These are phyloP conservation scores for Crepidotus sp. DNA, from an alignment of 1,284 basidiomycete genomes.

Conservation along the genomic window DNA sequence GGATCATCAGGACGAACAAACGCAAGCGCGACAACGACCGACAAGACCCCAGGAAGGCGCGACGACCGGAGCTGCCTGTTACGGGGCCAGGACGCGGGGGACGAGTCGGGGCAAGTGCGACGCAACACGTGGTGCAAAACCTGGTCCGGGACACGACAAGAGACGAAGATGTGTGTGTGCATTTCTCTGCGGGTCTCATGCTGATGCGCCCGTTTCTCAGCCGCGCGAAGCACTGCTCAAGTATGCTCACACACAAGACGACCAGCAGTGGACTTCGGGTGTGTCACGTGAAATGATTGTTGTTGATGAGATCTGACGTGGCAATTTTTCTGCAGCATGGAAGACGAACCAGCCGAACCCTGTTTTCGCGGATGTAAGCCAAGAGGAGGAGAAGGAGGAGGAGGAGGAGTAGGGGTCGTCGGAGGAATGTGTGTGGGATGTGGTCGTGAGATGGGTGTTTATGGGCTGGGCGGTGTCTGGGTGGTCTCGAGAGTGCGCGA, in stretches of 20 bases:
- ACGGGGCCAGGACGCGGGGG: slow-evolving; percentile 89
- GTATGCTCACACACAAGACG: slow-evolving; percentile 73
- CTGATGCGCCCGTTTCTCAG: slow-evolving; percentile 34
- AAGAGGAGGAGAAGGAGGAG: slow-evolving; percentile 39
- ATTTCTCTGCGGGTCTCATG: slow-evolving; percentile 18
- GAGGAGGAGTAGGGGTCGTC: slow-evolving; percentile 20
- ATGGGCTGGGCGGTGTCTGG: too few species aligned
- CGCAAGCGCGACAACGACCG: slow-evolving; percentile 84
- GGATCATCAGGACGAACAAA: slow-evolving; percentile 62
- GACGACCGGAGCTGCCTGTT: slow-evolving; percentile 85
- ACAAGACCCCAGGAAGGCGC: slow-evolving; percentile 81
- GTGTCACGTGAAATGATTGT: slow-evolving; percentile 34
- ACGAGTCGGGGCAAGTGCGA: slow-evolving; percentile 89
- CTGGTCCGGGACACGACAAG: slow-evolving; percentile 82
- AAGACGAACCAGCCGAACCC: slow-evolving; percentile 70
- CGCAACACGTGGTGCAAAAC: slow-evolving; percentile 90
- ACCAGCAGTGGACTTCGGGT: slow-evolving; percentile 80
- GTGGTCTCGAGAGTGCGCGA: too few species aligned
- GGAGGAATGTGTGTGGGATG: too few species aligned
- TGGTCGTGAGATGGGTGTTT: too few species aligned
- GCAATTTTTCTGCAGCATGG: slow-evolving; percentile 67
- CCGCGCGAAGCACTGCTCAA: slow-evolving; percentile 94
- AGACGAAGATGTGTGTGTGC: slow-evolving; percentile 83
- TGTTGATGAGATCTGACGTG: slow-evolving; percentile 40
- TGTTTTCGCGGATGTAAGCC: slow-evolving; percentile 58